These are phyloP conservation scores for Ilyonectria mors-panacis DNA, from an alignment of 2,329 filamentous ascomycete genomes.

Conservation along the genomic window DNA sequence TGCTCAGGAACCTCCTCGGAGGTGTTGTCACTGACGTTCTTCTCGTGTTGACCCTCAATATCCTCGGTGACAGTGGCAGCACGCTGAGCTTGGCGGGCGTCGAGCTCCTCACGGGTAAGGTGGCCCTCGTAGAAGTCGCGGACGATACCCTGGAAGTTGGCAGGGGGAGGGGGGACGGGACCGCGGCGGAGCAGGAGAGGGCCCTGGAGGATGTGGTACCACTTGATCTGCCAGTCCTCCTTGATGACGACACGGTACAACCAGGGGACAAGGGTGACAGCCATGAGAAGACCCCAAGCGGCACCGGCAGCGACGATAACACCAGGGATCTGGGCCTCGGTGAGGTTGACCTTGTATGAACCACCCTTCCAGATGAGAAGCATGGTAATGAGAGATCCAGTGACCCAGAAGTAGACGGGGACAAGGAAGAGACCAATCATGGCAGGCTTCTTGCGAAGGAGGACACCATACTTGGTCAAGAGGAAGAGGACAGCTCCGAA, in stretches of 20 bases:
- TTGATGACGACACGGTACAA: constrained; percentile 71
- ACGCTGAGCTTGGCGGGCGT: constrained; percentile 54
- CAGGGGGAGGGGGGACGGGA: constrained; percentile 58
- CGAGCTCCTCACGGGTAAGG: constrained; percentile 67
- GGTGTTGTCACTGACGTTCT: constrained; percentile 54
- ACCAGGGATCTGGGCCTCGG: constrained; percentile 63
- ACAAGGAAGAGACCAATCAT: constrained; percentile 67
- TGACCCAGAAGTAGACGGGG: constrained; percentile 71
- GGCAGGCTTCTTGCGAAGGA: constrained; percentile 67
- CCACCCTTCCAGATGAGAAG: constrained; percentile 73
- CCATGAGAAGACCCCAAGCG: constrained; percentile 64
- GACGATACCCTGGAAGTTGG: constrained; percentile 58
- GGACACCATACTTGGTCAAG: constrained; percentile 70
- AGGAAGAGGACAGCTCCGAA: constrained; percentile 70
- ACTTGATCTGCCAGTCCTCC: constrained; percentile 72
- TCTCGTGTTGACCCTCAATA: constrained; percentile 46
- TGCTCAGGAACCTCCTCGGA: constrained; percentile 71
- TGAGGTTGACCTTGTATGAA: constrained; percentile 62
- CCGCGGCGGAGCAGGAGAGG: constrained; percentile 65
- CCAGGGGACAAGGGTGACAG: constrained; percentile 71
- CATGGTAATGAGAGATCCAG: constrained; percentile 69
- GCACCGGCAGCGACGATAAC: constrained; percentile 68
- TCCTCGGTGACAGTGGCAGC: constrained; percentile 40
- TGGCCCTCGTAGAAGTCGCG: constrained; percentile 72
- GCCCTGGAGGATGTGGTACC: constrained; percentile 68